Conservation (phyloP, 139 green algal genomes). For the Chlamydomonas sp. region DNA sequence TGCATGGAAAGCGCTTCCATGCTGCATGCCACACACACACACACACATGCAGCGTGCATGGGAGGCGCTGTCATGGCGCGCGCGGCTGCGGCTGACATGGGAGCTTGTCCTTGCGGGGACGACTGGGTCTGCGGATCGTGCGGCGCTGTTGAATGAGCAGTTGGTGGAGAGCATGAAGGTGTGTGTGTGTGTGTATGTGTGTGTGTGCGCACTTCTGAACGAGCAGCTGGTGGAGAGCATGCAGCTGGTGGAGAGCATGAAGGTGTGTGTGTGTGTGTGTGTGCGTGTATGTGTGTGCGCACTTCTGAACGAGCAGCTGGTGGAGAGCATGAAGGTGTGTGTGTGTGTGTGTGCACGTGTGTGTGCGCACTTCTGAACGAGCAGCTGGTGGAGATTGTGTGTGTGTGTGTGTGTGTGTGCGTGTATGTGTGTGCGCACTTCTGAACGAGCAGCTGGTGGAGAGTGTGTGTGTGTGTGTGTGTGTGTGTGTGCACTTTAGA, state of each 20-base stretch:
- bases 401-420: no score
- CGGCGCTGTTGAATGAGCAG: not conserved
- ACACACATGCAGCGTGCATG: constrained; percentile 45
- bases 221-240: constrained; percentile 11
- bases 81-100: constrained; percentile 31
- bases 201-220: not conserved
- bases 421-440: no score
- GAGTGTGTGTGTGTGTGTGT: not conserved
- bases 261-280: no score
- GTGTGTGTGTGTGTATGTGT: not conserved
- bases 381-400: constrained; percentile 7
- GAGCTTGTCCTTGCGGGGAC: constrained; percentile 4
- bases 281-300: no score
- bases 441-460: not conserved
- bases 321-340: not conserved
- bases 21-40: not conserved
- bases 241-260: not conserved
- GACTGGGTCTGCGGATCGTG: not conserved
- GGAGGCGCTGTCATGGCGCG: constrained; percentile 38
- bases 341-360: not conserved
- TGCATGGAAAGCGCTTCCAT: constrained; percentile 40
- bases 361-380: not conserved
- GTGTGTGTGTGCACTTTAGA: not conserved
- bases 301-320: not conserved
- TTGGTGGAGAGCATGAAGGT: not conserved